These are phyloP conservation scores for Eucalyptus fibrosa DNA, from an alignment of 345 rosid species.

Conservation along the genomic window DNA sequence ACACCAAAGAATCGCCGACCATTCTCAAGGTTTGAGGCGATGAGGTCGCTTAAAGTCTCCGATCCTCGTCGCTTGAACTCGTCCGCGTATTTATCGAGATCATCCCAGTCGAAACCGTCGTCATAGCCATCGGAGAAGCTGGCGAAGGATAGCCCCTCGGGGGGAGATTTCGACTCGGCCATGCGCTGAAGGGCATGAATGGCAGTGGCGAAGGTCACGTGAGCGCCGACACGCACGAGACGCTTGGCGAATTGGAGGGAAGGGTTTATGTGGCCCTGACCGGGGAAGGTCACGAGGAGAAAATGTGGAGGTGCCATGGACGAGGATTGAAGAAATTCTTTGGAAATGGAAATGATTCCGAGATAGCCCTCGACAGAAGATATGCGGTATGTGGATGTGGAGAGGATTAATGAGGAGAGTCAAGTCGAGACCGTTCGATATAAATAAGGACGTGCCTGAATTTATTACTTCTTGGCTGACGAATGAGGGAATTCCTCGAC, in stretches of 20 bases:
- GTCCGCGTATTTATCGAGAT: background rate
- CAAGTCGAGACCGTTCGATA: rapidly evolving
- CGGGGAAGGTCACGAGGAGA: background rate
- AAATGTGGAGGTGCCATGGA: background rate
- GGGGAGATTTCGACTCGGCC: background rate
- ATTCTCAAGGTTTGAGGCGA: background rate
- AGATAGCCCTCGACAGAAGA: background rate
- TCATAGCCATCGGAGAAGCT: background rate
- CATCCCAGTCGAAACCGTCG: background rate
- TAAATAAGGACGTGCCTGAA: background rate
- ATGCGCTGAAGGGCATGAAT: rapidly evolving
- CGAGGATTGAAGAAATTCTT: background rate
- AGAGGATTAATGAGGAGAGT: background rate
- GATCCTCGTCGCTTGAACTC: background rate
- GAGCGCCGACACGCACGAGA: background rate
- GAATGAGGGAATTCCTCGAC: no score
- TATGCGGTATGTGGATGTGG: background rate
- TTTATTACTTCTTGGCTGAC: background rate
- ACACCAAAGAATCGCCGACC: background rate
- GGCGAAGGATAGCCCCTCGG: background rate
- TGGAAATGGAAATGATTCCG: background rate
- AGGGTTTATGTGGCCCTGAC: background rate
- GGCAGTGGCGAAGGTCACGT: background rate
- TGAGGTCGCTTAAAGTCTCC: background rate
- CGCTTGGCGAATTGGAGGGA: background rate